phyloP scores from a whole-genome alignment of 2,329 filamentous ascomycete species.

The Scedosporium dehoogii region DNA sequence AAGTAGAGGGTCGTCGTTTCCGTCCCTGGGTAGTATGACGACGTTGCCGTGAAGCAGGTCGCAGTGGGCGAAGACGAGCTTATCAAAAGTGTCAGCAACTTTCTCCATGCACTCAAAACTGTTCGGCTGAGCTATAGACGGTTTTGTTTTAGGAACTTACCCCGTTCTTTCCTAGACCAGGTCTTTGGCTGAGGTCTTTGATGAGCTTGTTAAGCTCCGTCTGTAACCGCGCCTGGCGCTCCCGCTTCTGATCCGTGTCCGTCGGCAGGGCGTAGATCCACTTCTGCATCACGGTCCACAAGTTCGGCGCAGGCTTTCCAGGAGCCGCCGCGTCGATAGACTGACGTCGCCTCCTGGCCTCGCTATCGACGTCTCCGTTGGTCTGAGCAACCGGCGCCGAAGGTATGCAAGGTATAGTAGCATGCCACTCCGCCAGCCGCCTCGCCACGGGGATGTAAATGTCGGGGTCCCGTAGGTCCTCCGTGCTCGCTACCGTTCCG shows the following conservation, averaged over 20 bases:
- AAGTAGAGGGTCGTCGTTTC: slow-evolving; percentile 17
- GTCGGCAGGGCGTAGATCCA: slow-evolving; percentile 84
- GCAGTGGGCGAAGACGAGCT: slow-evolving; percentile 90
- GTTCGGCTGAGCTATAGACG: no score
- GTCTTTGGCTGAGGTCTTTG: slow-evolving; percentile 61
- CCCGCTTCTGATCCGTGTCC: slow-evolving; percentile 56
- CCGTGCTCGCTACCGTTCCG: slow-evolving; percentile 68
- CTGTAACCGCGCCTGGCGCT: slow-evolving; percentile 60
- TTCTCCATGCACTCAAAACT: no score
- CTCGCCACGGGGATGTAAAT: slow-evolving; percentile 78
- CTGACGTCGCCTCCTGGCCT: slow-evolving; percentile 21
- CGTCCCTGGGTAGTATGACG: slow-evolving; percentile 52
- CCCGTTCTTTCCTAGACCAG: slow-evolving; percentile 65
- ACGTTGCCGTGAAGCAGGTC: slow-evolving; percentile 95
- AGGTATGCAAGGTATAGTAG: slow-evolving; percentile 50
- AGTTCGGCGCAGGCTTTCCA: slow-evolving; percentile 67
- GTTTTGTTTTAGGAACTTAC: slow-evolving; percentile 36
- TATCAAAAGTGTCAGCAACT: slow-evolving; percentile 8
- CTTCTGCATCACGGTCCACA: slow-evolving; percentile 93
- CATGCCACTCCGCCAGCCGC: slow-evolving; percentile 89
- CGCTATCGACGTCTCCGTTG: slow-evolving; percentile 16
- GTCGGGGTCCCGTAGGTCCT: slow-evolving; percentile 64
- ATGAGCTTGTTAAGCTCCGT: slow-evolving; percentile 64
- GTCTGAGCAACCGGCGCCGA: slow-evolving; percentile 16
- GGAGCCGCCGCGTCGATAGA: slow-evolving; percentile 43